Evolutionary conservation across 305 asterid genomes (phyloP).

Genomic region (Petunia hybrid): DNA sequence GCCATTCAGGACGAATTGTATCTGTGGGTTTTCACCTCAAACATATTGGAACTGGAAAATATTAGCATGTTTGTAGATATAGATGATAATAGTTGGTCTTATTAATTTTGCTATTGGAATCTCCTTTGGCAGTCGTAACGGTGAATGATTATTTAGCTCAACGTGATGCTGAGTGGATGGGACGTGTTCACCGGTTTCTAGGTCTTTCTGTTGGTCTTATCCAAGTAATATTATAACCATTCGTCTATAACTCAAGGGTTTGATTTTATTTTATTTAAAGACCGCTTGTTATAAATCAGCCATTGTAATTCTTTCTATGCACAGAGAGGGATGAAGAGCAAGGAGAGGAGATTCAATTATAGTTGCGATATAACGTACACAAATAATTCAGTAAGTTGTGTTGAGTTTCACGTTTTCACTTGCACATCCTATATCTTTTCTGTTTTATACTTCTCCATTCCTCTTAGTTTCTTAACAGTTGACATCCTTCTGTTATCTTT

Average conservation of each 20-base stretch:
- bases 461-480: not conserved
- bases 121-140: constrained; percentile 77
- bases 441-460: constrained; percentile 20
- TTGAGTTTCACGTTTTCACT: constrained; percentile 23
- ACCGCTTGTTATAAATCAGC: constrained; percentile 20
- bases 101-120: constrained; percentile 33
- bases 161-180: constrained; percentile 99
- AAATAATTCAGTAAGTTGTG: constrained; percentile 75
- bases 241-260: not conserved
- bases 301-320: constrained; percentile 39
- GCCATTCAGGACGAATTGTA: not conserved
- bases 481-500: not conserved
- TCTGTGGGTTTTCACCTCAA: not conserved
- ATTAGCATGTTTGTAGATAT: constrained; percentile 33
- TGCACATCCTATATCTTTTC: constrained; percentile 31
- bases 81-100: constrained; percentile 27
- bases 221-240: constrained; percentile 64
- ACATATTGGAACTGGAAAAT: constrained; percentile 18
- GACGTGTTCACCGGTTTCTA: constrained; percentile 95
- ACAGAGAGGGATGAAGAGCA: constrained; percentile 82
- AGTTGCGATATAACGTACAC: constrained; percentile 96
- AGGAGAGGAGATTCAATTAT: constrained; percentile 80
- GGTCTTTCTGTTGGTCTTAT: constrained; percentile 99
- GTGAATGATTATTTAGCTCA: constrained; percentile 98
- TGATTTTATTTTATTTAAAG: constrained; percentile 23